Percentiles rank a stretch among this genome's conserved stretches.
Conservation (phyloP, 73 alveolate genomes). For the Tetrahymena thermophila region DNA sequence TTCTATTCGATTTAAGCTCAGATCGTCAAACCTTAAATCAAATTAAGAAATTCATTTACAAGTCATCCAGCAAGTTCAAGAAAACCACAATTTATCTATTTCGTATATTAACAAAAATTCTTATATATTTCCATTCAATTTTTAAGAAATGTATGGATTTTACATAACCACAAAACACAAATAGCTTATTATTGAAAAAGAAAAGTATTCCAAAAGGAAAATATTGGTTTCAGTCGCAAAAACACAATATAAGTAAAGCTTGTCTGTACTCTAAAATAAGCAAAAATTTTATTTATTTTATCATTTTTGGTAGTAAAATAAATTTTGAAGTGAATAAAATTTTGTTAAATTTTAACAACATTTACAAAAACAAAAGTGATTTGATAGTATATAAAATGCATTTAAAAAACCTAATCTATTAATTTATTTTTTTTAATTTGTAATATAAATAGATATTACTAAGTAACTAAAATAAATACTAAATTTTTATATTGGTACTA, state of each 20-base stretch:
- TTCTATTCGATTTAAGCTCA: neutral
- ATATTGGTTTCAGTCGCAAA: no score
- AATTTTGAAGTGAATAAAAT: no score
- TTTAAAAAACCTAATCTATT: neutral
- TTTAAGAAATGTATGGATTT: neutral
- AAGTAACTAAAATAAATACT: neutral
- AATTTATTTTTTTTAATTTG: no score
- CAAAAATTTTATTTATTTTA: no score
- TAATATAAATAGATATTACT: neutral
- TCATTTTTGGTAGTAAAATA: no score
- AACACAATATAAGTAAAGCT: no score
- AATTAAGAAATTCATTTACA: neutral
- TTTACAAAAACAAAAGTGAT: no score
- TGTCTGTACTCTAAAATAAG: no score
- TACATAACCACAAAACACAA: neutral
- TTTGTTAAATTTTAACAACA: no score
- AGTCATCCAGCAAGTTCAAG: neutral
- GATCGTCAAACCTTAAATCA: neutral
- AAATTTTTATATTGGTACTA: neutral
- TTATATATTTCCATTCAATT: neutral
- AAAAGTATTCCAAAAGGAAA: neutral
- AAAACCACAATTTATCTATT: neutral
- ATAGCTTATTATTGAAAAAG: neutral
- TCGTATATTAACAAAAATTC: no score
- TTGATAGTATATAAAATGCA: neutral